Evolutionary conservation across 2,329 filamentous ascomycete genomes (phyloP), one percentile per base, ranked within the genome.

Genomic region (Tolypocladium nubicola): DNA sequence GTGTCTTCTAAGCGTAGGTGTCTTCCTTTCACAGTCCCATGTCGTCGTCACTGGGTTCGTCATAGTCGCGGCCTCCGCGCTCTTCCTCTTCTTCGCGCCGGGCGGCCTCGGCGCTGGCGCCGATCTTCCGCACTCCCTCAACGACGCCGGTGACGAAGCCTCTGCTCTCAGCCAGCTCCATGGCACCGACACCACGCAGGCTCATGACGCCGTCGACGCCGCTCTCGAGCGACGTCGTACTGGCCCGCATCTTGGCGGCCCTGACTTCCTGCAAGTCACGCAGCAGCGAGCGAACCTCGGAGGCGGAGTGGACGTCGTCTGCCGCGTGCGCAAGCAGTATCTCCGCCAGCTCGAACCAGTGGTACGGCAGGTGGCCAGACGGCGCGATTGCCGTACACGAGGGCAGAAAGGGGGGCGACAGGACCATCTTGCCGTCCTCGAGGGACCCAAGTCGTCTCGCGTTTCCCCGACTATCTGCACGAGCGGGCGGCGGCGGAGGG

Each of bases 281-380:
- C 60, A 97, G 70, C 59, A 96, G 70, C 33, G 87, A 82, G 8
- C 92, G 79, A 9, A 95, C 86, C 62, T 86, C 83, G 62, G 91
- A 86, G 2, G 89, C 80, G 0, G 87, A 83, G 65, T 67, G 80
- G 54, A 97, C 81, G 70, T 97, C 92, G 70, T 97, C 92, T 33
- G 83, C 80, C 4, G 92, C 92, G 57, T 90, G 87, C 52, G 92
- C 88, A 2, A 99, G 81, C 52, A 99, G 77, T 69, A 95, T 85
- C 72, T 96, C 91, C 21, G 88, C 87, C 10, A 97, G 75, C 73
- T 97, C 94, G 47, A 96, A 81, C 92, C 93, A 99, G 75, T 97
- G 93, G 69, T 96, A 97, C 0, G 94, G 94, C 38, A 99, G 76
- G 16, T 86, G 83, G 45, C 85, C 84, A 0, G 84, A 75, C 10